Evolutionary conservation across 139 green algal species (phyloP).

Genomic region (Micractinium conductrix): DNA sequence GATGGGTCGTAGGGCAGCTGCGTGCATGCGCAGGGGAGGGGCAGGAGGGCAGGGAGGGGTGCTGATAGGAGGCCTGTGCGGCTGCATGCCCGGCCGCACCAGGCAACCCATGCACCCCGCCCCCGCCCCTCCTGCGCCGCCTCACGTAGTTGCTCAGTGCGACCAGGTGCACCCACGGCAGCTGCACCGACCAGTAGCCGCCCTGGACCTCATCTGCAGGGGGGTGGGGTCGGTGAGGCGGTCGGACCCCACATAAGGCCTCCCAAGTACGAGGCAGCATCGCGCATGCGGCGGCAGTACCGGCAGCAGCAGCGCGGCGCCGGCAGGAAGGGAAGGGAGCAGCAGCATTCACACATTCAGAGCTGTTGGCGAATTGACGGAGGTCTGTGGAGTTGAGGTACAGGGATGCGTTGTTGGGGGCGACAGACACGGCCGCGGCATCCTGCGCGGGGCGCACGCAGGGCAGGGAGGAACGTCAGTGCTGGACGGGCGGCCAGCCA

Average conservation of each 20-base stretch:
- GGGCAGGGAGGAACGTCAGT: too few relatives aligned
- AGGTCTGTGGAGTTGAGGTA: background rate
- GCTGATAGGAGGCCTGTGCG: background rate
- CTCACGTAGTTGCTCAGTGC: constrained; percentile 3
- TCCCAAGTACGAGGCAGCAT: background rate
- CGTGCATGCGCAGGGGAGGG: background rate
- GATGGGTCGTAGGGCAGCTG: constrained; percentile 20
- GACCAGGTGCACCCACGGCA: background rate
- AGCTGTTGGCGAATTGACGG: background rate
- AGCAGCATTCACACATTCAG: background rate
- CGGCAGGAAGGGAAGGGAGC: background rate
- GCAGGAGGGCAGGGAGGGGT: too few relatives aligned
- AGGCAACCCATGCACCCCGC: background rate
- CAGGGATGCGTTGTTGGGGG: background rate
- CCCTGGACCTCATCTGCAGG: background rate
- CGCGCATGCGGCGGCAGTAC: background rate
- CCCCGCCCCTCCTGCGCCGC: background rate
- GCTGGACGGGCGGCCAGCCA: background rate
- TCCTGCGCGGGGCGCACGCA: background rate
- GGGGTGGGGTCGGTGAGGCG: too few relatives aligned
- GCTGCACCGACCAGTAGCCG: background rate
- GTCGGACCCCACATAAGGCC: too few relatives aligned
- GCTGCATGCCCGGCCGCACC: background rate
- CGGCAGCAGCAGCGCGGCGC: background rate
- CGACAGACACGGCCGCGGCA: background rate